phyloP scores from a whole-genome alignment of 2,329 filamentous ascomycete genomes.

The Xylaria sp. region DNA sequence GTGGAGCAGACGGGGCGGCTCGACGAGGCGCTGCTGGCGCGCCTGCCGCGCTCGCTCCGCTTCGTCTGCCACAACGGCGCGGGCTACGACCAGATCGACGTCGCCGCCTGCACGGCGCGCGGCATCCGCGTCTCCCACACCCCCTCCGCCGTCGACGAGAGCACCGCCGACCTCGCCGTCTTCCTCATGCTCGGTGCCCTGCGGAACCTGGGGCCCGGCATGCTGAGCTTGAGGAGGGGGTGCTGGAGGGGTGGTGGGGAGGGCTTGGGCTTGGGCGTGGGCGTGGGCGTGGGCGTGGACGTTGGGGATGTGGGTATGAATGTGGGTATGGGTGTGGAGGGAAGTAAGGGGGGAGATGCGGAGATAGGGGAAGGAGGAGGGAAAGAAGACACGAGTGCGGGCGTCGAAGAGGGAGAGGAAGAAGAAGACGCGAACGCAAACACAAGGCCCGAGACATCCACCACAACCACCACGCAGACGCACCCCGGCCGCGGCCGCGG shows the following conservation, averaged over 20 bases:
- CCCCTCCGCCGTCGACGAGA: slow-evolving; percentile 78
- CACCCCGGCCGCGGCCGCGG: no score
- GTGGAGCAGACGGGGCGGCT: slow-evolving; percentile 61
- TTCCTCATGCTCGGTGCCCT: slow-evolving; percentile 82
- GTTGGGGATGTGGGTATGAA: no score
- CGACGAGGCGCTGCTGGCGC: slow-evolving; percentile 69
- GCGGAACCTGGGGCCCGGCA: slow-evolving; percentile 69
- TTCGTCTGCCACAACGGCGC: slow-evolving; percentile 70
- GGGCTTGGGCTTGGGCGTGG: slow-evolving; percentile 41
- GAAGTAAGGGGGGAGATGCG: no score
- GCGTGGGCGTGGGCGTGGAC: no score
- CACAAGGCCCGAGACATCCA: no score
- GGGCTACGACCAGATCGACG: slow-evolving; percentile 83
- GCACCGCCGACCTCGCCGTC: slow-evolving; percentile 79
- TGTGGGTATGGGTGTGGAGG: no score
- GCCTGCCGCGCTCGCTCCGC: slow-evolving; percentile 54
- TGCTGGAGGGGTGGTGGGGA: slow-evolving; percentile 75
- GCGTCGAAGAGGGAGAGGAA: neutral
- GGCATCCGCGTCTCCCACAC: slow-evolving; percentile 76
- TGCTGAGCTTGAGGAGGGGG: slow-evolving; percentile 66
- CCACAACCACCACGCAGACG: no score
- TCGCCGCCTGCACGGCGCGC: slow-evolving; percentile 69
- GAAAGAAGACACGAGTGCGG: no score
- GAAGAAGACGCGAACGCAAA: neutral
- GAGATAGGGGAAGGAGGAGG: no score